These are phyloP conservation scores for Pseudonitzschia multiseries DNA, from an alignment of 108 stramenopile species.

Conservation along the genomic window DNA sequence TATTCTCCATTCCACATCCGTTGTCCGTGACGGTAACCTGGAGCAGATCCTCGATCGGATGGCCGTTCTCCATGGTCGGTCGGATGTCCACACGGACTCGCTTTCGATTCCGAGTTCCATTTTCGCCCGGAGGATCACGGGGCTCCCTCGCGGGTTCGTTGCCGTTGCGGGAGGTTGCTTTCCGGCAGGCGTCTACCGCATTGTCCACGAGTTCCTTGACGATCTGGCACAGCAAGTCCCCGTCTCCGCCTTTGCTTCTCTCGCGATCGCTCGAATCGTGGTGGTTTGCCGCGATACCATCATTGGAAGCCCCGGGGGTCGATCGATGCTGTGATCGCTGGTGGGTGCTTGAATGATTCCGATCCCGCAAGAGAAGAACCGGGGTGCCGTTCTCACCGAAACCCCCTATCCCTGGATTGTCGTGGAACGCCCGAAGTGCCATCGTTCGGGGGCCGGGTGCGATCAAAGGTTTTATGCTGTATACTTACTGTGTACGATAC, in stretches of 20 bases:
- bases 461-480: no score
- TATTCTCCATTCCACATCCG: conserved; percentile 81
- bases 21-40: conserved; percentile 78
- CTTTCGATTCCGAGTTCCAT: conserved; percentile 14
- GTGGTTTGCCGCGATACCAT: no score
- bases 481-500: no score
- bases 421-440: conserved; percentile 78
- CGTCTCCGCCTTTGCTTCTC: conserved; percentile 24
- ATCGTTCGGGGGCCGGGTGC: conserved; percentile 39
- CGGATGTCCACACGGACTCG: conserved; percentile 48
- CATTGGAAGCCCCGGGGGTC: no score
- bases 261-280: no score
- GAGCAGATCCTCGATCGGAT: conserved; percentile 33
- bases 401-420: conserved; percentile 82
- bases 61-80: background rate
- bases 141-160: background rate
- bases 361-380: conserved; percentile 9
- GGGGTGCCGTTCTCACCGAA: conserved; percentile 64
- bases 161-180: background rate
- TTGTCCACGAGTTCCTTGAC: conserved; percentile 90
- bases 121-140: no score
- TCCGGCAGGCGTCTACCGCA: conserved; percentile 81
- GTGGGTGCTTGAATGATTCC: background rate
- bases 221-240: conserved; percentile 85
- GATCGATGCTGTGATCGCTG: no score